Conservation (phyloP, 768 basidiomycete genomes). For the Lactarius sp. region DNA sequence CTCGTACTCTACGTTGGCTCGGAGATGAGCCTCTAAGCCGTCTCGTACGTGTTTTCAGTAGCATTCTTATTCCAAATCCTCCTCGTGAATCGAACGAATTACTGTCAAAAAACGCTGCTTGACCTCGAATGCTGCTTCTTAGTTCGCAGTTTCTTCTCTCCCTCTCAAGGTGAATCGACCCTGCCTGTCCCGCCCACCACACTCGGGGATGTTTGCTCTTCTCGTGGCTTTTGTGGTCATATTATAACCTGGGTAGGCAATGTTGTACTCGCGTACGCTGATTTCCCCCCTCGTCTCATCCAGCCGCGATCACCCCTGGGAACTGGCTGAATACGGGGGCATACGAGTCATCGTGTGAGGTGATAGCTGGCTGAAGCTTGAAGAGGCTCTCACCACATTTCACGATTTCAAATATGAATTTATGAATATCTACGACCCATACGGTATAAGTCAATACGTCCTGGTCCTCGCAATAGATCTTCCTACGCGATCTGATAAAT, state of each 20-base stretch:
- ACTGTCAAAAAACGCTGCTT: background rate
- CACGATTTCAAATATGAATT: background rate
- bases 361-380: background rate
- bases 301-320: conserved; percentile 20
- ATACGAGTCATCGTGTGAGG: conserved; percentile 22
- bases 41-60: conserved; percentile 25
- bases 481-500: too few relatives aligned
- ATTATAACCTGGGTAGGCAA: conserved; percentile 22
- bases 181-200: conserved; percentile 21
- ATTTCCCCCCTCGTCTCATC: conserved; percentile 8
- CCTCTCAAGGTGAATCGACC: conserved; percentile 24
- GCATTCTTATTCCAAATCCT: conserved; percentile 24
- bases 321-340: conserved; percentile 21
- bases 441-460: background rate
- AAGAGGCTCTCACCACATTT: background rate
- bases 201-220: conserved; percentile 15
- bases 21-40: conserved; percentile 23
- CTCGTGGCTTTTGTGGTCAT: conserved; percentile 19
- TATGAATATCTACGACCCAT: background rate
- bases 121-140: background rate
- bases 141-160: conserved; percentile 23
- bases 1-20: conserved; percentile 25
- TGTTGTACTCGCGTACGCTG: conserved; percentile 19
- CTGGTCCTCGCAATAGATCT: background rate
- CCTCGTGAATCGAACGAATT: conserved; percentile 12